These are phyloP conservation scores for Pythium apleroticum DNA, from an alignment of 352 stramenopile genomes.

Conservation along the genomic window DNA sequence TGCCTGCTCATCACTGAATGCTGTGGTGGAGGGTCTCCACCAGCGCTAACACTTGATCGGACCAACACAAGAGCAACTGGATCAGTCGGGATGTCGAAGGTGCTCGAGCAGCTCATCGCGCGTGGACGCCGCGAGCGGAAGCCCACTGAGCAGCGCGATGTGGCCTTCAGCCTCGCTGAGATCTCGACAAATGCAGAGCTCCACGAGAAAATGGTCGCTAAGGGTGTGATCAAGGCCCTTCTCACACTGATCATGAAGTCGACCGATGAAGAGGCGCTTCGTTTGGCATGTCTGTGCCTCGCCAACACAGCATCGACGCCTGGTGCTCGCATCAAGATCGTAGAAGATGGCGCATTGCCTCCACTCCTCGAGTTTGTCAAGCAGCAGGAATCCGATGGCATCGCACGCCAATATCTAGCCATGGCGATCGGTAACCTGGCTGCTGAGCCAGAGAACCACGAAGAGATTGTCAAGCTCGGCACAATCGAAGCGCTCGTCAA, in stretches of 20 bases:
- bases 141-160: constrained; percentile 94
- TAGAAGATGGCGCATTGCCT: constrained; percentile 91
- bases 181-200: constrained; percentile 93
- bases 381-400: constrained; percentile 83
- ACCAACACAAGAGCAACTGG: background rate
- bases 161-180: constrained; percentile 95
- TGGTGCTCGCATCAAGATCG: constrained; percentile 88
- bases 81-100: constrained; percentile 80
- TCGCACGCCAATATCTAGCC: constrained; percentile 94
- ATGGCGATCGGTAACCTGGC: constrained; percentile 96
- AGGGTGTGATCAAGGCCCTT: constrained; percentile 93
- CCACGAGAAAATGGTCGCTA: constrained; percentile 94
- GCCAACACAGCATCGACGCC: constrained; percentile 92
- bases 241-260: constrained; percentile 90
- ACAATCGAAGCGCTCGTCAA: constrained; percentile 90
- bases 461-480: constrained; percentile 92
- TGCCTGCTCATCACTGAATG: background rate
- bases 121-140: constrained; percentile 93
- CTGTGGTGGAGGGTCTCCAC: background rate
- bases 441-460: constrained; percentile 93
- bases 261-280: constrained; percentile 92
- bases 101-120: constrained; percentile 95
- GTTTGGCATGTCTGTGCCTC: constrained; percentile 93
- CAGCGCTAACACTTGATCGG: background rate
- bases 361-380: constrained; percentile 91